phyloP scores from a whole-genome alignment of 495 filamentous ascomycete species.

The Parmelia sp. region DNA sequence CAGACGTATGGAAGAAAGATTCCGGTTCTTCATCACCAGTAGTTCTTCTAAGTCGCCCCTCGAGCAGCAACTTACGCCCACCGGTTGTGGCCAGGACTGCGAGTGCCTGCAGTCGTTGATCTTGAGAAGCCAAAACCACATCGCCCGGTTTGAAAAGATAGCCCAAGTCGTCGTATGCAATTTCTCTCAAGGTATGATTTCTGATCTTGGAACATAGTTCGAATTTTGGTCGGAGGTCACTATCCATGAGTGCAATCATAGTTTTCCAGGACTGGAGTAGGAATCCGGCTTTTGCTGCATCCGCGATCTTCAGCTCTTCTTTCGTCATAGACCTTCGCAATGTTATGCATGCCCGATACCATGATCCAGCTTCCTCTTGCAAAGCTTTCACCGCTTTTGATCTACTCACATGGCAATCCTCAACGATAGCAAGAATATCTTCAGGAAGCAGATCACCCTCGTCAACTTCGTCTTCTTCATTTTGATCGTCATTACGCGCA shows the following conservation, averaged over 20 bases:
- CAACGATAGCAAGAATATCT: neutral
- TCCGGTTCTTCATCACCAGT: conserved; percentile 10
- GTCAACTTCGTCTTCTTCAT: neutral
- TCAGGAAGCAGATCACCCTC: neutral
- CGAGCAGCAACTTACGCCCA: conserved; percentile 2
- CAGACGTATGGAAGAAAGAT: neutral
- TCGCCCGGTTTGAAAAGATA: conserved; percentile 34
- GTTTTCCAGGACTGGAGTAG: neutral
- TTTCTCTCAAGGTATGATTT: conserved; percentile 17
- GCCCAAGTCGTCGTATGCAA: conserved; percentile 35
- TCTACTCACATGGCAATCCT: neutral
- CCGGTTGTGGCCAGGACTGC: neutral
- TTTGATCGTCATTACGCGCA: neutral
- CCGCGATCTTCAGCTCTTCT: neutral
- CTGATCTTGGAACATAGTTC: neutral
- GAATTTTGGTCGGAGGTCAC: conserved; percentile 19
- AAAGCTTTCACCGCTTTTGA: neutral
- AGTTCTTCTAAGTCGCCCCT: conserved; percentile 16
- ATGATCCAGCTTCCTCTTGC: neutral
- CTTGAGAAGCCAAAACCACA: conserved; percentile 25
- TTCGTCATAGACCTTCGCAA: neutral
- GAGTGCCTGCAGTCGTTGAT: neutral
- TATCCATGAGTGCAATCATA: conserved; percentile 29
- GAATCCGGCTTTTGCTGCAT: neutral
- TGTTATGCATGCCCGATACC: neutral